These are phyloP conservation scores for Saccharomyces paradoxus DNA, from an alignment of 805 yeast species.

Conservation along the genomic window DNA sequence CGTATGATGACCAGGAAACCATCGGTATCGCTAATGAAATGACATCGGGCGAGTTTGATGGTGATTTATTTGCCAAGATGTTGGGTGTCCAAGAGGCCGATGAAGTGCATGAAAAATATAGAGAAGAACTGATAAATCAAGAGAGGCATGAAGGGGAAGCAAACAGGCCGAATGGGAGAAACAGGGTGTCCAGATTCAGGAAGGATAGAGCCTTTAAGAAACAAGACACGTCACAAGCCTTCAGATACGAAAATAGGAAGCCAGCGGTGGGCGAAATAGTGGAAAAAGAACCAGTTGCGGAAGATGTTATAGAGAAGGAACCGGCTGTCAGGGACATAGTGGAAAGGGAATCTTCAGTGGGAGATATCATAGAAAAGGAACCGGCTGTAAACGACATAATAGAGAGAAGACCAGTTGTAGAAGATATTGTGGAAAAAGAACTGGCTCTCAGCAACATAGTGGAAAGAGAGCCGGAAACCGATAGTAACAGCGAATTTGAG, in stretches of 20 bases:
- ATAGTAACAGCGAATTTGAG: constrained; percentile 2
- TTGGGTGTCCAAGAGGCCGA: constrained; percentile 28
- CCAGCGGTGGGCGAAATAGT: constrained; percentile 2
- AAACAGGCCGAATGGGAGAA: constrained; percentile 7
- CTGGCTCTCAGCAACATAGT: constrained; percentile 4
- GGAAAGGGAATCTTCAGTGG: constrained; percentile 1
- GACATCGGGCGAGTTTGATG: constrained; percentile 22
- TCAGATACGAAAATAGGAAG: not conserved
- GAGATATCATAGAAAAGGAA: constrained; percentile 2
- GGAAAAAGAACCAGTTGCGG: constrained; percentile 4
- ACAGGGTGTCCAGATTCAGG: constrained; percentile 27
- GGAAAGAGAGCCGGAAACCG: constrained; percentile 1
- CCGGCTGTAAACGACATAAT: constrained; percentile 1
- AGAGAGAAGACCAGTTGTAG: not conserved
- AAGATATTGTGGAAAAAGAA: no score
- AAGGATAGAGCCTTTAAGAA: constrained; percentile 13
- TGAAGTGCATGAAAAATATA: constrained; percentile 25
- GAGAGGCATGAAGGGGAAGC: constrained; percentile 1
- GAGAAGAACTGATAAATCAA: constrained; percentile 6
- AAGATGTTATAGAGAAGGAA: constrained; percentile 3
- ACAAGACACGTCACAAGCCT: not conserved
- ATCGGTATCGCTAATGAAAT: not conserved
- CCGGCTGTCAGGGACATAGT: constrained; percentile 2
- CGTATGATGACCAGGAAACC: not conserved
- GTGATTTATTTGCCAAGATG: constrained; percentile 26